These are phyloP conservation scores for Closterium sp. DNA, from an alignment of 139 green algal genomes.

Conservation along the genomic window DNA sequence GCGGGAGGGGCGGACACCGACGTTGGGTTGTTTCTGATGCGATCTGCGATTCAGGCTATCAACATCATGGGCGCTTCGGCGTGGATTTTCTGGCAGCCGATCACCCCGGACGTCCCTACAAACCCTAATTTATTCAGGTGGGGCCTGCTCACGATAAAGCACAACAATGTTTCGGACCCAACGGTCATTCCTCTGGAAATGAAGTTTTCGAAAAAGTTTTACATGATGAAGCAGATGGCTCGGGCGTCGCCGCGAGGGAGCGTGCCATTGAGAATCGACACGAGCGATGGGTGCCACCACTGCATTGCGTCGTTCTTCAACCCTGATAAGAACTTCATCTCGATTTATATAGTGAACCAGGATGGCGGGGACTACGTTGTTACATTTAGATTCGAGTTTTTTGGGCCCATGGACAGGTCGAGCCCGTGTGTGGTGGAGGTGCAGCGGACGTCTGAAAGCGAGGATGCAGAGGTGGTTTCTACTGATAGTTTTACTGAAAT, in stretches of 20 bases:
- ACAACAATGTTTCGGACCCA: no score
- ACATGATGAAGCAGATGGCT: no score
- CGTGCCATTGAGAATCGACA: no score
- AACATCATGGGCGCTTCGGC: background rate
- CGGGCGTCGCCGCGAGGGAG: no score
- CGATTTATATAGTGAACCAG: background rate
- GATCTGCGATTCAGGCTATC: background rate
- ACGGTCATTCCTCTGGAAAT: no score
- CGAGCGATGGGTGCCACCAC: background rate
- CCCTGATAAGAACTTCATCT: background rate
- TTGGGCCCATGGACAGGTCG: background rate
- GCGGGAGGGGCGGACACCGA: background rate
- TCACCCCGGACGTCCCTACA: background rate
- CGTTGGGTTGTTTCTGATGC: background rate
- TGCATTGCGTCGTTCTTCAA: background rate
- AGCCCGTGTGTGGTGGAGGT: background rate
- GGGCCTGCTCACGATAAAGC: background rate
- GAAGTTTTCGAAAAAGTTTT: no score
- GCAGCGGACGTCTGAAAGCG: background rate
- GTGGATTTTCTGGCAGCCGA: background rate
- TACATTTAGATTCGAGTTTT: background rate
- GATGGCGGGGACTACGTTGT: background rate
- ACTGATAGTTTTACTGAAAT: no score
- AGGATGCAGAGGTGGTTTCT: no score
- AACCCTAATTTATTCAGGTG: background rate